phyloP scores from a whole-genome alignment of 2,329 filamentous ascomycete species.

The Didymella lethalis region DNA sequence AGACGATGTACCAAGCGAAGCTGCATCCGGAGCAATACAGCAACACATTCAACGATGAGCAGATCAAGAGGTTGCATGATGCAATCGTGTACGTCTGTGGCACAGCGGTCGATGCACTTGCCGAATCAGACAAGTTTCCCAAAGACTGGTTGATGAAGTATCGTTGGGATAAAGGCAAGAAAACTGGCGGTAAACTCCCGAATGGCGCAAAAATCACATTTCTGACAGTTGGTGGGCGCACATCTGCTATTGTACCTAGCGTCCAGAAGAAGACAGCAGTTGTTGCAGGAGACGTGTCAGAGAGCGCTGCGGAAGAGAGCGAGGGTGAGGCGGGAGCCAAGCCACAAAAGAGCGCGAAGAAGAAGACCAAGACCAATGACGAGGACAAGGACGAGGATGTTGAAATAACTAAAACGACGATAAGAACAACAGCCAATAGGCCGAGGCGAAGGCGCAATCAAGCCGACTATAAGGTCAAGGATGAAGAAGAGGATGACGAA shows the following conservation, averaged over 20 bases:
- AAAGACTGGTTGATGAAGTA: conserved; percentile 85
- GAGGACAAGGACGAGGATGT: conserved; percentile 10
- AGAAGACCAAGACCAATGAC: conserved; percentile 32
- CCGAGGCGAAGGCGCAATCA: conserved; percentile 37
- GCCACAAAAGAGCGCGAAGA: conserved; percentile 47
- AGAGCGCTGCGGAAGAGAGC: conserved; percentile 36
- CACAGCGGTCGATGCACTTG: conserved; percentile 78
- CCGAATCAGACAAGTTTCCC: conserved; percentile 84
- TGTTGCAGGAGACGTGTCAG: conserved; percentile 62
- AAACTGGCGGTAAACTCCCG: conserved; percentile 72
- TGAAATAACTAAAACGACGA: conserved; percentile 11
- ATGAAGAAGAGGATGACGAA: conserved; percentile 37
- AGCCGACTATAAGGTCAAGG: conserved; percentile 26
- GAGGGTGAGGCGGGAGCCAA: conserved; percentile 35
- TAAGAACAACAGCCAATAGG: conserved; percentile 5
- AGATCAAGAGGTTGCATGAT: conserved; percentile 75
- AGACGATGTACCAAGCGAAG: conserved; percentile 86
- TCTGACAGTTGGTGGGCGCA: conserved; percentile 87
- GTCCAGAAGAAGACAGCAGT: conserved; percentile 82
- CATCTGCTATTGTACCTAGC: conserved; percentile 85
- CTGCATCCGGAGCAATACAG: conserved; percentile 94
- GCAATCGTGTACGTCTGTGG: conserved; percentile 81
- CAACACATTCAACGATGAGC: conserved; percentile 75
- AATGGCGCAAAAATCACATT: conserved; percentile 86
- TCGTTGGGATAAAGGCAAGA: conserved; percentile 89